These are phyloP conservation scores for Sporothrix euskadiensis DNA, from an alignment of 2,329 filamentous ascomycete species.

Conservation along the genomic window DNA sequence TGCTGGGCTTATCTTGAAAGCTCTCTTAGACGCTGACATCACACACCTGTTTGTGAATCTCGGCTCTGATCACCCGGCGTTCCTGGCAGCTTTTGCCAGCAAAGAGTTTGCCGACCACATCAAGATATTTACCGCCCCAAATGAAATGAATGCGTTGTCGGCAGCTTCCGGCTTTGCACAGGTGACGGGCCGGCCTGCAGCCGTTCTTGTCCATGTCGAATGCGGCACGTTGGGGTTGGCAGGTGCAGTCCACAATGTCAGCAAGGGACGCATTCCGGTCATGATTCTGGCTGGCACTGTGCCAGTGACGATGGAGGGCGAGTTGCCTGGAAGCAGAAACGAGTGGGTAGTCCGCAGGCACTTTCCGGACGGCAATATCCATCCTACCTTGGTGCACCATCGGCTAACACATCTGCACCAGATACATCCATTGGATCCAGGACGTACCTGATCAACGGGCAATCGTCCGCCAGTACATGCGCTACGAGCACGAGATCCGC, in stretches of 20 bases:
- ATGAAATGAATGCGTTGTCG: not conserved
- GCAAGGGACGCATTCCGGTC: conserved; percentile 1
- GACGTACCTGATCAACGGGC: not conserved
- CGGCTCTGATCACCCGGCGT: not conserved
- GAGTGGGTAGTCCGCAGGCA: not conserved
- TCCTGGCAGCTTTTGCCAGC: conserved; percentile 3
- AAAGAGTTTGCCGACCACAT: not conserved
- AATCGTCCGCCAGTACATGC: conserved; percentile 6
- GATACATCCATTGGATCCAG: conserved; percentile 13
- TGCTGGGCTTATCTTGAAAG: not conserved
- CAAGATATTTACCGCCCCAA: conserved; percentile 1
- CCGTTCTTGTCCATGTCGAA: conserved; percentile 9
- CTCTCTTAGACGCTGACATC: not conserved
- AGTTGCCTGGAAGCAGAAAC: not conserved
- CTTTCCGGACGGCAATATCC: too few relatives aligned
- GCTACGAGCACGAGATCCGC: conserved; percentile 6
- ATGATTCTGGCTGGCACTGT: conserved; percentile 4
- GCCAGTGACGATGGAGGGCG: conserved; percentile 5
- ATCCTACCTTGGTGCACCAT: too few relatives aligned
- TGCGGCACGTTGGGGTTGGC: conserved; percentile 5
- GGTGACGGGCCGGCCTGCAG: not conserved
- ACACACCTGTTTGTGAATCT: conserved; percentile 18
- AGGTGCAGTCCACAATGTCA: conserved; percentile 7
- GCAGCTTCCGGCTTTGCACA: not conserved
- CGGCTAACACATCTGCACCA: not conserved